Conservation (phyloP, 805 yeast species). For the Kluyveromyces starmeri region DNA sequence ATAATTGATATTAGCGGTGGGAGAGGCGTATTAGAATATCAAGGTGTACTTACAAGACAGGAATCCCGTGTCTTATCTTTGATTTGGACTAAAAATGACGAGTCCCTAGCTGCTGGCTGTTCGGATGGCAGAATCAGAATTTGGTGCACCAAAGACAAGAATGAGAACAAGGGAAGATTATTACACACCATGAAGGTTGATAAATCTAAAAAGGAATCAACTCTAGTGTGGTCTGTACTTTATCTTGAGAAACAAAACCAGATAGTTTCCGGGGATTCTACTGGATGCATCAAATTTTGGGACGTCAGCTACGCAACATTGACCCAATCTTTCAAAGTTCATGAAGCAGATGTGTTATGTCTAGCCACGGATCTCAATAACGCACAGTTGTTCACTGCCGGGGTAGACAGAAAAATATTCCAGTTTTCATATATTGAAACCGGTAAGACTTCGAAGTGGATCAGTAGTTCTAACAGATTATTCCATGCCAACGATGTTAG, state of each 20-base stretch:
- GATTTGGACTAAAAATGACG: conserved; percentile 57
- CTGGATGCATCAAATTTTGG: conserved; percentile 93
- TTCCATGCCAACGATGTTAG: conserved; percentile 83
- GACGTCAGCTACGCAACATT: conserved; percentile 69
- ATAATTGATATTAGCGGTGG: conserved; percentile 82
- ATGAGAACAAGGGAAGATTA: conserved; percentile 51
- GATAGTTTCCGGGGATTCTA: conserved; percentile 92
- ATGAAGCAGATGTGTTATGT: conserved; percentile 85
- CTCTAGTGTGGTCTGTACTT: conserved; percentile 82
- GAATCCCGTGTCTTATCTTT: conserved; percentile 72
- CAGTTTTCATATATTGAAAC: conserved; percentile 40
- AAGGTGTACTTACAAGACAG: conserved; percentile 68
- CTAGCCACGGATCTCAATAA: conserved; percentile 53
- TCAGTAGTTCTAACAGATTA: conserved; percentile 62
- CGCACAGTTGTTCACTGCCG: conserved; percentile 70
- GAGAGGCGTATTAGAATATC: conserved; percentile 71
- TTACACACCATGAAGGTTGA: conserved; percentile 85
- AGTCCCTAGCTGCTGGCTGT: conserved; percentile 79
- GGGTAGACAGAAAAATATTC: conserved; percentile 87
- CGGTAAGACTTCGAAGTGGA: conserved; percentile 48
- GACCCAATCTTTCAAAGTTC: conserved; percentile 71
- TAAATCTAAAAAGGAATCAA: conserved; percentile 73
- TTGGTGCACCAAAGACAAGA: conserved; percentile 47
- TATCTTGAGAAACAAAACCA: conserved; percentile 57
- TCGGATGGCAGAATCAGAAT: conserved; percentile 87